Conservation (phyloP, 345 rosid species). For the Clausena lansium region DNA sequence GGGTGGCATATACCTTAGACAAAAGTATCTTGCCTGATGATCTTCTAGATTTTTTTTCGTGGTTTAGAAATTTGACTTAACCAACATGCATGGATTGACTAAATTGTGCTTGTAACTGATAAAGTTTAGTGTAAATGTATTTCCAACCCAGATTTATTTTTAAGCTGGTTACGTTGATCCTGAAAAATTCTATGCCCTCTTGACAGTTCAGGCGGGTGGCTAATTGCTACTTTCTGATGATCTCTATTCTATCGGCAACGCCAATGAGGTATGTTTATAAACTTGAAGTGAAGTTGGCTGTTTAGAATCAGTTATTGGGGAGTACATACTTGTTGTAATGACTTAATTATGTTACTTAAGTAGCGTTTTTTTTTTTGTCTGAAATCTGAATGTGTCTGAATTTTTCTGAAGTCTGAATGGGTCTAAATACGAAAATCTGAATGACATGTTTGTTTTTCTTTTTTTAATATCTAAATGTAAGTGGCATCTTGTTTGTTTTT, state of each 20-base stretch:
- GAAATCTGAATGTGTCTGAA: no score
- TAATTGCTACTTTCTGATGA: conserved; percentile 88
- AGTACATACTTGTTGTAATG: neutral
- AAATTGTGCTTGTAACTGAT: neutral
- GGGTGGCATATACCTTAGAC: neutral
- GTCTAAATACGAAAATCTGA: no score
- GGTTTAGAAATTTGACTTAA: neutral
- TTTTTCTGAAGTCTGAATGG: no score
- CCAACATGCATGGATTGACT: neutral
- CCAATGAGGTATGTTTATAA: conserved; percentile 74
- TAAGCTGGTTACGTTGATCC: conserved; percentile 12
- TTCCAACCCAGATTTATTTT: neutral
- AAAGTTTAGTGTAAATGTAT: neutral
- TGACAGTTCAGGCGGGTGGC: conserved; percentile 99
- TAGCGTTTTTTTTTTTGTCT: no score
- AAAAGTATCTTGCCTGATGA: neutral
- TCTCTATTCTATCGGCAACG: conserved; percentile 89
- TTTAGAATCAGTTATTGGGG: neutral
- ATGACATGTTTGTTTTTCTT: no score
- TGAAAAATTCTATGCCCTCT: conserved; percentile 32
- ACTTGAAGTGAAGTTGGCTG: neutral
- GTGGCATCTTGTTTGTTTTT: no score
- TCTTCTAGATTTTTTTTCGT: neutral
- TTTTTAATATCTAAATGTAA: no score
- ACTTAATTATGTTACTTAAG: neutral